Evolutionary conservation across 805 yeast species (phyloP), one percentile per base, ranked within the genome.

Genomic region (Yarrowia bubula): DNA sequence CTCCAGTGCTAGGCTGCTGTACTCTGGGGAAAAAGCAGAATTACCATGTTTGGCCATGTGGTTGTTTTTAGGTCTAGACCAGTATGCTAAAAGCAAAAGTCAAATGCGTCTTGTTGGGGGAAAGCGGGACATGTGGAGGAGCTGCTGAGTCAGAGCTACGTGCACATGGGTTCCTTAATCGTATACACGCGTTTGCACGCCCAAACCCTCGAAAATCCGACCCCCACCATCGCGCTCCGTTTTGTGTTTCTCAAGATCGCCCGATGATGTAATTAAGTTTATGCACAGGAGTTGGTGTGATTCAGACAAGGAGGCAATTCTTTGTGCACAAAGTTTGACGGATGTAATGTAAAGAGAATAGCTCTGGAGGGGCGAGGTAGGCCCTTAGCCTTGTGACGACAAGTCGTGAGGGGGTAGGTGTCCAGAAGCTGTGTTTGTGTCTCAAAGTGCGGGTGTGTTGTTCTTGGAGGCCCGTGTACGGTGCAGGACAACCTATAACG

Each of bases 221-320:
- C 28, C 28, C 28, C 28, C 28, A n/a, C 47, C 8, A 28, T 7
- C n/a, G n/a, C n/a, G 4, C 53, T 32, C 22, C 38, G 37, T 32
- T 32, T 47, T 32, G 38, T 10, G 53, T 51, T 51, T 51, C 33
- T 48, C 43, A 18, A 35, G 43, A 38, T 51, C 58, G 58, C 58
- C 58, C 58, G 58, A 51, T 51, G 58, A 51, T 51, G 58, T 37
- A 51, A 51, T 43, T 51, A 51, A 51, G 58, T 51, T 37, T 38
- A 51, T 51, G 58, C 58, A 51, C 55, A 48, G 55, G 55, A 33
- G 39, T 35, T 17, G 55, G 55, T 33, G 28, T 13, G 41, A 35
- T 18, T 17, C 41, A 17, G 58, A 38, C 43, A 51, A 51, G 37
- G 43, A 38, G 43, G 33, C 22, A 51, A 37, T 51, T 48, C 55